Conservation (phyloP, 257 asterid genomes). For the Solanum chmielewskii region DNA sequence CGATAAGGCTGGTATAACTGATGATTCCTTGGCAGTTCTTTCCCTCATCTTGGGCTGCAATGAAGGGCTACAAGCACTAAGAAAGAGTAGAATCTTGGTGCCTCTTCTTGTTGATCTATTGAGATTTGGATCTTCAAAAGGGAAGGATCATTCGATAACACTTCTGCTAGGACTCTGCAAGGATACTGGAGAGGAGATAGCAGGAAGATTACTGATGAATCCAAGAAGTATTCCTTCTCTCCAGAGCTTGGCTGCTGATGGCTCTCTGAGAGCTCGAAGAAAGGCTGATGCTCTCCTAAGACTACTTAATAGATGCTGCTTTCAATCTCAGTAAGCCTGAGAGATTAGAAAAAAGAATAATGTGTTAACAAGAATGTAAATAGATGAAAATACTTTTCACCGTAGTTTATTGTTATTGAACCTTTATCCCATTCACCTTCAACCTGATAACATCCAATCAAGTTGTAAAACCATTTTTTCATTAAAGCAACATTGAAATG, state of each 20-base stretch:
- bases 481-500: background rate
- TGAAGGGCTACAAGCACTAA: conserved; percentile 58
- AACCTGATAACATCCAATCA: background rate
- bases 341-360: conserved; percentile 7
- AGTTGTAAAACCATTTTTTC: background rate
- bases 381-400: conserved; percentile 8
- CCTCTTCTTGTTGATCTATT: conserved; percentile 71
- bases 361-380: conserved; percentile 11
- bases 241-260: conserved; percentile 47
- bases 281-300: conserved; percentile 83
- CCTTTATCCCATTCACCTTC: background rate
- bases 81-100: conserved; percentile 43
- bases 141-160: conserved; percentile 70
- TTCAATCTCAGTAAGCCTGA: conserved; percentile 25
- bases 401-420: background rate
- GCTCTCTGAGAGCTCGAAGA: conserved; percentile 57
- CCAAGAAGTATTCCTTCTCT: conserved; percentile 74
- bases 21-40: conserved; percentile 65
- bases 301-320: conserved; percentile 71
- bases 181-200: conserved; percentile 72
- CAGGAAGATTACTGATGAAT: conserved; percentile 53
- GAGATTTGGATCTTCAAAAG: conserved; percentile 72
- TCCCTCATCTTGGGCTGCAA: conserved; percentile 52
- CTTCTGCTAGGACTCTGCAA: conserved; percentile 69
- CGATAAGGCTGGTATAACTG: conserved; percentile 77